phyloP scores from a whole-genome alignment of 768 basidiomycete genomes.

The Hebeloma cylindrosporum region DNA sequence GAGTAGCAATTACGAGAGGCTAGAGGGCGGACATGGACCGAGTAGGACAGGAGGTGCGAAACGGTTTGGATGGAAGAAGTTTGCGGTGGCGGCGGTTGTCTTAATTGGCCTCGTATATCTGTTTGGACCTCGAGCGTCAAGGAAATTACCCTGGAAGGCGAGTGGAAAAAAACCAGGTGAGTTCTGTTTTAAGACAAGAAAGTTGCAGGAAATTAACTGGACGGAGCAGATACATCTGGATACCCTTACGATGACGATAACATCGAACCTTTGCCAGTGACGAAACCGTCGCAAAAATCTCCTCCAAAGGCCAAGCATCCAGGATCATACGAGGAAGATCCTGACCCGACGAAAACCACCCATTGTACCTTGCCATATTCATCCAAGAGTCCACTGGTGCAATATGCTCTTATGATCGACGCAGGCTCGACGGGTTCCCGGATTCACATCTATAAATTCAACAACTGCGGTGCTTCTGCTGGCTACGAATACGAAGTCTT shows the following conservation, averaged over 20 bases:
- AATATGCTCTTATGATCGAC: constrained; percentile 97
- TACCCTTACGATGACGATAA: constrained; percentile 15
- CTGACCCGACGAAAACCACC: constrained; percentile 66
- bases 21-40: constrained; percentile 44
- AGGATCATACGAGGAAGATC: constrained; percentile 51
- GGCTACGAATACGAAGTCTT: constrained; percentile 93
- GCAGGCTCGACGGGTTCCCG: constrained; percentile 97
- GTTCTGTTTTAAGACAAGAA: background rate
- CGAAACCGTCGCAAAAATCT: background rate
- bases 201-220: background rate
- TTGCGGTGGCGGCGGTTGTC: constrained; percentile 56
- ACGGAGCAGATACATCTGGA: background rate
- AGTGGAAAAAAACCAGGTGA: constrained; percentile 11
- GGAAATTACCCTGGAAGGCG: constrained; percentile 22
- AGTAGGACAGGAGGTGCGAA: constrained; percentile 27
- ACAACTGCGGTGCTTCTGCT: constrained; percentile 79
- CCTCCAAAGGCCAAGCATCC: constrained; percentile 30
- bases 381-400: constrained; percentile 59
- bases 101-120: constrained; percentile 66
- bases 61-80: constrained; percentile 63
- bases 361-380: constrained; percentile 63
- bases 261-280: constrained; percentile 6
- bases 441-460: constrained; percentile 98
- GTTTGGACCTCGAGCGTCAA: constrained; percentile 51
- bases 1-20: constrained; percentile 31